These are phyloP conservation scores for Aspergillus diversus DNA, from an alignment of 495 filamentous ascomycete species.

Conservation along the genomic window DNA sequence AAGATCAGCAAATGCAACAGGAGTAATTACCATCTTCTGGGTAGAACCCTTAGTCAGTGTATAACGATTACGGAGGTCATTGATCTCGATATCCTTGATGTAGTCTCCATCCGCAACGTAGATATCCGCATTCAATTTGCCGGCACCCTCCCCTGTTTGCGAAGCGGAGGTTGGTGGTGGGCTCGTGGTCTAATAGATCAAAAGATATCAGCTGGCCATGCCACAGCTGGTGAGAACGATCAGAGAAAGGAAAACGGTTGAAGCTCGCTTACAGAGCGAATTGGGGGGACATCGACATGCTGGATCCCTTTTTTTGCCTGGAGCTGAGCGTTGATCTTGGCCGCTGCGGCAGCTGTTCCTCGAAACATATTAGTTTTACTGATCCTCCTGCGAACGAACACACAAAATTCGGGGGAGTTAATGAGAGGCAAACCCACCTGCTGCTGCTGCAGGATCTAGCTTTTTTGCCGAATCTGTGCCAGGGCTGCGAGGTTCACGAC, in stretches of 20 bases:
- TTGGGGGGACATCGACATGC: conserved; percentile 91
- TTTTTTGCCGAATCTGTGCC: conserved; percentile 43
- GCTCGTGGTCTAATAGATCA: conserved; percentile 48
- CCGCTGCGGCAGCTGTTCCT: conserved; percentile 79
- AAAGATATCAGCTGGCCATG: conserved; percentile 27
- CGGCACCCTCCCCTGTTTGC: conserved; percentile 52
- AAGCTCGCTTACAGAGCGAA: conserved; percentile 59
- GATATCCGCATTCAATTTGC: conserved; percentile 78
- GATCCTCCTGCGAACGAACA: neutral
- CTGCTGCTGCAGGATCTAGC: conserved; percentile 80
- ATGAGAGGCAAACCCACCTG: conserved; percentile 58
- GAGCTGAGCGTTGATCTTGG: conserved; percentile 89
- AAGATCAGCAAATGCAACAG: conserved; percentile 79
- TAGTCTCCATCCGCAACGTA: conserved; percentile 96
- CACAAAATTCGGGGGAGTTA: neutral
- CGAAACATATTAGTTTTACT: conserved; percentile 9
- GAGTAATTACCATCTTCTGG: conserved; percentile 98
- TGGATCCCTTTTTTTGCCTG: conserved; percentile 92
- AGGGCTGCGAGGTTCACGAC: conserved; percentile 58
- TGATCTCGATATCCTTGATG: conserved; percentile 98
- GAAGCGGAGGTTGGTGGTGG: conserved; percentile 51
- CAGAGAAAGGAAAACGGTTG: neutral
- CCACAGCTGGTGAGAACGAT: neutral
- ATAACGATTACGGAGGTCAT: conserved; percentile 96
- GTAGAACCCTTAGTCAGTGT: conserved; percentile 96